These are phyloP conservation scores for Graphiopsis chlorocephala DNA, from an alignment of 2,329 filamentous ascomycete genomes.

Conservation along the genomic window DNA sequence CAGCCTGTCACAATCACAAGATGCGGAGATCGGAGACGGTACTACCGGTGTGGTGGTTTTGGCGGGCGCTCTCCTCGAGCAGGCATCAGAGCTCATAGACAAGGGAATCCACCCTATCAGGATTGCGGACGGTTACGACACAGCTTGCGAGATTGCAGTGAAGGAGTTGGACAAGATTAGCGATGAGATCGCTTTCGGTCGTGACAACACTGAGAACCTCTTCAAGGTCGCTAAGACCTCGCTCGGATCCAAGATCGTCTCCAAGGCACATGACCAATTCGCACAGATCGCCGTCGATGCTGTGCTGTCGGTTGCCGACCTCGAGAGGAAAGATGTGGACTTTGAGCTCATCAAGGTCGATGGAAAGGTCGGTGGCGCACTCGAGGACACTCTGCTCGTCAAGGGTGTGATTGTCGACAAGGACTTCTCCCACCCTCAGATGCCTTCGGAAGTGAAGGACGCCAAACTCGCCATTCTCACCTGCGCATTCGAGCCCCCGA, in stretches of 20 bases:
- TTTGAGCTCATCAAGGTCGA: conserved; percentile 99
- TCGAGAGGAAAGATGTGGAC: conserved; percentile 95
- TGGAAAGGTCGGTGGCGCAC: conserved; percentile 89
- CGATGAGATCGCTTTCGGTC: conserved; percentile 83
- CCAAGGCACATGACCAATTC: conserved; percentile 97
- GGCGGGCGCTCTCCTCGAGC: conserved; percentile 89
- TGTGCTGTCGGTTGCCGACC: conserved; percentile 90
- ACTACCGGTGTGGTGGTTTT: conserved; percentile 97
- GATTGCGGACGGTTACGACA: conserved; percentile 96
- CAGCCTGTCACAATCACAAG: conserved; percentile 95
- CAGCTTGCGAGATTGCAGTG: conserved; percentile 95
- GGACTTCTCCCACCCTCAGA: conserved; percentile 98
- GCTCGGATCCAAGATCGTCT: conserved; percentile 97
- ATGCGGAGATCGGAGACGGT: conserved; percentile 97
- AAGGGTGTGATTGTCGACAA: conserved; percentile 99
- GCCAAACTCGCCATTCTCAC: conserved; percentile 97
- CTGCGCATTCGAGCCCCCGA: conserved; percentile 96
- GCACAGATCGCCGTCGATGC: conserved; percentile 96
- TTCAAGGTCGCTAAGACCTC: conserved; percentile 94
- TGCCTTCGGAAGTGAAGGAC: conserved; percentile 92
- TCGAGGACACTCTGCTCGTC: conserved; percentile 91
- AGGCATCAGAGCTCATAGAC: conserved; percentile 96
- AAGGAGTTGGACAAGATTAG: conserved; percentile 89
- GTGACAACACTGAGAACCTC: conserved; percentile 76
- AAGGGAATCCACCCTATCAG: conserved; percentile 99